Percentiles rank a stretch among this genome's conserved stretches.
phyloP scores from a whole-genome alignment of 2,329 filamentous ascomycete species.

The Huntiella decipiens region DNA sequence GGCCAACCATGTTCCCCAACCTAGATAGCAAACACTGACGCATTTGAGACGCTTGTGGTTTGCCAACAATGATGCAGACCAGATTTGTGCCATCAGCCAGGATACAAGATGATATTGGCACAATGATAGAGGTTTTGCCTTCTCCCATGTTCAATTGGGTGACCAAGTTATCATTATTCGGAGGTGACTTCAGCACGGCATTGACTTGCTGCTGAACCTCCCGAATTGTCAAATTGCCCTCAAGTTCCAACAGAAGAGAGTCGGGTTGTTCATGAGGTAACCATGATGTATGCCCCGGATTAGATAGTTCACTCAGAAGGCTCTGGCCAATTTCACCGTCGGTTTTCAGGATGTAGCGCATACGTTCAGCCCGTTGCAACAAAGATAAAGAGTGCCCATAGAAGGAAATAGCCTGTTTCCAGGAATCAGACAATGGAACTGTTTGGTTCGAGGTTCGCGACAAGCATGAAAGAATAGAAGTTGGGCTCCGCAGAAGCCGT shows the following conservation, averaged over 20 bases:
- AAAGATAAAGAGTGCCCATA: slow-evolving; percentile 24
- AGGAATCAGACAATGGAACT: slow-evolving; percentile 15
- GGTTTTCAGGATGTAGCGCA: slow-evolving; percentile 15
- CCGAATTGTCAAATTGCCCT: slow-evolving; percentile 42
- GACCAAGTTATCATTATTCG: slow-evolving; percentile 25
- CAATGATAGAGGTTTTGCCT: slow-evolving; percentile 51
- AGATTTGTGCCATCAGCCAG: slow-evolving; percentile 32
- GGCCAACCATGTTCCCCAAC: slow-evolving; percentile 35
- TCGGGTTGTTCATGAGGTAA: slow-evolving; percentile 32
- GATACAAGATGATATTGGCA: slow-evolving; percentile 38
- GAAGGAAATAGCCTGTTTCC: slow-evolving; percentile 19
- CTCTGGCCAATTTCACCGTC: slow-evolving; percentile 12
- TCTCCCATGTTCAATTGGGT: slow-evolving; percentile 57
- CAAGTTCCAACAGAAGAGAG: slow-evolving; percentile 43
- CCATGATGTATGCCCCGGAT: slow-evolving; percentile 38
- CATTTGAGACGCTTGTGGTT: slow-evolving; percentile 43
- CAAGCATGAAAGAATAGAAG: slow-evolving; percentile 20
- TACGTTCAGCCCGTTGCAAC: slow-evolving; percentile 24
- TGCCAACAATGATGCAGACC: slow-evolving; percentile 40
- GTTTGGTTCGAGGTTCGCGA: slow-evolving; percentile 8
- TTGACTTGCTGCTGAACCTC: slow-evolving; percentile 40
- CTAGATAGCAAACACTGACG: slow-evolving; percentile 33
- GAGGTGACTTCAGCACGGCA: slow-evolving; percentile 29
- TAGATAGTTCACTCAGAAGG: slow-evolving; percentile 25
- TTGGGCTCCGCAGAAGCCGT: slow-evolving; percentile 12